These are phyloP conservation scores for Backusella liffmaniae DNA, from an alignment of 192 early-diverging fungal species.

Conservation along the genomic window DNA sequence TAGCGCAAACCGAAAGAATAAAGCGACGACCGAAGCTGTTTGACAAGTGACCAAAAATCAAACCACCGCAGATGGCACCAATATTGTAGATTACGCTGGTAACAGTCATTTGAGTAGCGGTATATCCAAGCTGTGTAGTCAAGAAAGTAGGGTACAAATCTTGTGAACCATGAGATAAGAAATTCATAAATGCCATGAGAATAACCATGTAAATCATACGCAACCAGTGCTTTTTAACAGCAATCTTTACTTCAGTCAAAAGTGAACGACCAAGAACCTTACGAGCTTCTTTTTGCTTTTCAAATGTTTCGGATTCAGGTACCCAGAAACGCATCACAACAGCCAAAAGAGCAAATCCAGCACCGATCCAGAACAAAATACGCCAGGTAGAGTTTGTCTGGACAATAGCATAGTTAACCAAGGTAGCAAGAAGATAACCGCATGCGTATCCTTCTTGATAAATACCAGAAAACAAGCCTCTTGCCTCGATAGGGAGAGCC, in stretches of 20 bases:
- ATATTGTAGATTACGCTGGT: slow-evolving; percentile 59
- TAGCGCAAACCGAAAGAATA: slow-evolving; percentile 48
- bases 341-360: slow-evolving; percentile 56
- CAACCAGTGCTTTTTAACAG: slow-evolving; percentile 51
- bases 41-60: slow-evolving; percentile 63
- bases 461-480: slow-evolving; percentile 76
- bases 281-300: slow-evolving; percentile 36
- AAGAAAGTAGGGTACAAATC: slow-evolving; percentile 73
- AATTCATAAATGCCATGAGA: slow-evolving; percentile 68
- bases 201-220: slow-evolving; percentile 52
- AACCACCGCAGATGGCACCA: slow-evolving; percentile 71
- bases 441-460: slow-evolving; percentile 66
- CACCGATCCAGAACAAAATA: slow-evolving; percentile 67
- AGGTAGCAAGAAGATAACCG: slow-evolving; percentile 64
- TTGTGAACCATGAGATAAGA: slow-evolving; percentile 68
- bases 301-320: slow-evolving; percentile 60
- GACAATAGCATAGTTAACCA: slow-evolving; percentile 58
- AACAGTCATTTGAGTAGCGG: slow-evolving; percentile 48
- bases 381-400: slow-evolving; percentile 57
- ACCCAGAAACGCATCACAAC: slow-evolving; percentile 60
- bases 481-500: slow-evolving; percentile 58
- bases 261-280: slow-evolving; percentile 22
- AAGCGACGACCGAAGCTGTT: slow-evolving; percentile 66
- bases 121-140: slow-evolving; percentile 56
- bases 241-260: slow-evolving; percentile 17